phyloP scores from a whole-genome alignment of 2,329 filamentous ascomycete species.

The Arthrinium puccinioides region DNA sequence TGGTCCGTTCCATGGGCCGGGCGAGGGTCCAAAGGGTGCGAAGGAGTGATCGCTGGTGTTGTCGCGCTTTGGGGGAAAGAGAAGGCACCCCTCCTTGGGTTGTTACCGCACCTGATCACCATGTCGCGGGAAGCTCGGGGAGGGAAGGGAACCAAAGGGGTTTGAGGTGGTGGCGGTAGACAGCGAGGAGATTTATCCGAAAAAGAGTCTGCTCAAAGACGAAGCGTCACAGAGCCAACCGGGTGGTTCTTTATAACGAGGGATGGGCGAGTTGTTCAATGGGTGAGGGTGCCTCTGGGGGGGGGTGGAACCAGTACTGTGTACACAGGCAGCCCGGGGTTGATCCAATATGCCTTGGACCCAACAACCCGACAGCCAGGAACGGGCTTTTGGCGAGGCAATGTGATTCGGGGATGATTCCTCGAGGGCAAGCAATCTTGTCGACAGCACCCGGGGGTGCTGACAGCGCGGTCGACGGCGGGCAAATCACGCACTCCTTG shows the following conservation, averaged over 20 bases:
- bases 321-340: too few relatives aligned
- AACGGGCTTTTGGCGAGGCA: conserved; percentile 13
- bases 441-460: not conserved
- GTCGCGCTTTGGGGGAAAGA: too few relatives aligned
- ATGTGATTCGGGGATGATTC: conserved; percentile 10
- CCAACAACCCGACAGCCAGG: conserved; percentile 16
- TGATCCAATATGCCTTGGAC: conserved; percentile 21
- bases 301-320: too few relatives aligned
- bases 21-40: too few relatives aligned
- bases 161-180: not conserved
- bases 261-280: too few relatives aligned
- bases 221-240: not conserved
- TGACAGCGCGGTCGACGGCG: not conserved
- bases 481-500: not conserved
- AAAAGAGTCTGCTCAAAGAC: too few relatives aligned
- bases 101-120: conserved; percentile 8
- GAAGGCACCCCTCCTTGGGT: too few relatives aligned
- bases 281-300: too few relatives aligned
- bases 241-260: too few relatives aligned
- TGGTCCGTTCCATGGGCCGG: too few relatives aligned
- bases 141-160: not conserved
- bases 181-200: conserved; percentile 6
- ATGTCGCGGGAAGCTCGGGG: conserved; percentile 2
- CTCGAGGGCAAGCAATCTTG: conserved; percentile 1
- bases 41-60: too few relatives aligned